Base-by-base conservation (phyloP, 2,329 filamentous ascomycete species). In the Rosellinia necatrix region DNA sequence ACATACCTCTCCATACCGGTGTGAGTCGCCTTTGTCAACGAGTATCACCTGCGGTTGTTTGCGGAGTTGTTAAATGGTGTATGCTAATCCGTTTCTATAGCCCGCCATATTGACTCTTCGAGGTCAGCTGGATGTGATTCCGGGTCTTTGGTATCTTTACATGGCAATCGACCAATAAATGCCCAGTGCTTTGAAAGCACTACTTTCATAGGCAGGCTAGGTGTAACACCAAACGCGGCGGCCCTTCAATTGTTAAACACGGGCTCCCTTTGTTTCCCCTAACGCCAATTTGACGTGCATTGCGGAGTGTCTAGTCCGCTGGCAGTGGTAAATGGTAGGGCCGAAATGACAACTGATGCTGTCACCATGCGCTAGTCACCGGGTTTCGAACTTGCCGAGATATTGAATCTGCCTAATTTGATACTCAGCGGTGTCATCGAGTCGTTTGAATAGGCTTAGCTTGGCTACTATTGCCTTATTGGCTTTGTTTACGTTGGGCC, bases 341-440 rank as follows among this genome's bases (percentile, higher is more conserved):
- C 7, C 10, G 24, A 22, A 19, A 27, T 40, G 50, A 22, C 19
- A 42, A 42, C 25, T 41, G 17, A 27, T 46, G 10, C 15, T 46
- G 2, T 29, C 40, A 50, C 37, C 3, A 29, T 15, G n/a, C 43
- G 22, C 24, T 54, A 54, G 47, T 17, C 25, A 17, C 47, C 47
- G 53, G 47, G n/a, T 40, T n/a, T 22, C 9, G 10, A 12, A 46
- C 24, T 34, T 50, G 19, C 47, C 53, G 53, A 51, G 53, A 46
- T 34, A 19, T 56, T 25, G 29, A 40, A 15, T 21, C 22, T n/a
- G 19, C 24, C 22, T 8, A 6, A 30, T 15, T 38, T 4, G 21
- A 35, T n/a, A n/a, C n/a, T 8, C 8, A 12, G 22, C 17, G 9
- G 24, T 29, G 25, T 42, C 13, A 53, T 30, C 6, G n/a, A 27